These are phyloP conservation scores for Xylaria acuta DNA, from an alignment of 495 filamentous ascomycete genomes.

Conservation along the genomic window DNA sequence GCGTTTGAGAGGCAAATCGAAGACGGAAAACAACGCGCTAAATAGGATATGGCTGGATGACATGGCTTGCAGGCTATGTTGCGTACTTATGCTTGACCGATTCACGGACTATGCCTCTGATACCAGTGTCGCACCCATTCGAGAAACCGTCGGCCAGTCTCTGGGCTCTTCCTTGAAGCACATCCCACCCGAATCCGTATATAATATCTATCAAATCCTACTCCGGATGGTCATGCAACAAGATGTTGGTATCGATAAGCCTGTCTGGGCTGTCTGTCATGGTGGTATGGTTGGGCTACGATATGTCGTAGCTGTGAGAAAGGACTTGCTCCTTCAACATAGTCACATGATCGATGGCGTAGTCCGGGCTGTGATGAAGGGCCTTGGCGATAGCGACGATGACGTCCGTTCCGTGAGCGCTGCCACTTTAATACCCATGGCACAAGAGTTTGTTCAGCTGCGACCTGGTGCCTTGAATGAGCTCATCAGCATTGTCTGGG, in stretches of 20 bases:
- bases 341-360: conserved; percentile 89
- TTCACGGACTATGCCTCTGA: conserved; percentile 98
- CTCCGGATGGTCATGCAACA: conserved; percentile 91
- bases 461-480: conserved; percentile 75
- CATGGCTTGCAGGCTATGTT: conserved; percentile 87
- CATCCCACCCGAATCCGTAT: conserved; percentile 74
- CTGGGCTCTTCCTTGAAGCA: conserved; percentile 87
- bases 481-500: conserved; percentile 95
- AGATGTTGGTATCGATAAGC: conserved; percentile 70
- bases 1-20: conserved; percentile 69
- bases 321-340: conserved; percentile 85
- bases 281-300: conserved; percentile 96
- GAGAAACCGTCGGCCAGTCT: conserved; percentile 96
- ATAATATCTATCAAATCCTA: conserved; percentile 78
- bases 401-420: conserved; percentile 97
- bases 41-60: conserved; percentile 92
- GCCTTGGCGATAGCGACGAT: conserved; percentile 87
- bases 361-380: conserved; percentile 90
- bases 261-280: conserved; percentile 93
- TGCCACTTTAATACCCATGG: conserved; percentile 93
- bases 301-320: conserved; percentile 93
- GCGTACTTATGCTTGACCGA: conserved; percentile 94
- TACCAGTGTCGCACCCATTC: conserved; percentile 92
- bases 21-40: conserved; percentile 74
- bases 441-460: conserved; percentile 87